Evolutionary conservation across 1,284 basidiomycete genomes (phyloP).

Genomic region (Microstroma glucosiphilum): DNA sequence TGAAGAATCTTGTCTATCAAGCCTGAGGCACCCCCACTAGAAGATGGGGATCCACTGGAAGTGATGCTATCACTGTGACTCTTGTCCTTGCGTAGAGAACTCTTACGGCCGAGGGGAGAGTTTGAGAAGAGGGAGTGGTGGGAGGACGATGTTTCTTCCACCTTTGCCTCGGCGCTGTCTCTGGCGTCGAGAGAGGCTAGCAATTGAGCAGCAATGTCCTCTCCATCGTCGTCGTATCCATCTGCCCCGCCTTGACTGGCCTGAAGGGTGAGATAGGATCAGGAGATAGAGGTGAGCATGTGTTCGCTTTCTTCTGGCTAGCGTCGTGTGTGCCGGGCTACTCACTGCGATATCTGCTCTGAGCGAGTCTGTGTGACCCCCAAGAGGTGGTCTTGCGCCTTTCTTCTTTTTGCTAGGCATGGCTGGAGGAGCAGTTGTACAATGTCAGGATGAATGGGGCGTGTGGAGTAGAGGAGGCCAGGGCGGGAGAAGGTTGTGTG

Average conservation of each 20-base stretch:
- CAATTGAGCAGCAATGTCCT: constrained; percentile 37
- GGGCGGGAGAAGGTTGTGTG: background rate
- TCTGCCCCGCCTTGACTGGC: background rate
- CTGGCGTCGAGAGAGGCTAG: constrained; percentile 34
- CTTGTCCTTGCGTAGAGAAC: background rate
- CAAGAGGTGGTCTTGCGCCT: background rate
- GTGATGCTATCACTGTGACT: background rate
- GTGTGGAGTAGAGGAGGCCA: background rate
- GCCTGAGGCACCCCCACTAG: constrained; percentile 6
- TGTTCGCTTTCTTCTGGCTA: background rate
- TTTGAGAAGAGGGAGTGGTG: background rate
- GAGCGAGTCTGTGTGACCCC: background rate
- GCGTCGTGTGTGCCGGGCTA: background rate
- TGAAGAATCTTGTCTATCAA: constrained; percentile 8
- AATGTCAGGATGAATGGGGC: background rate
- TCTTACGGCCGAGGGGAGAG: background rate
- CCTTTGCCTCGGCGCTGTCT: constrained; percentile 20
- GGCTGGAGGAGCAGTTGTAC: background rate
- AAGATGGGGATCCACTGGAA: background rate
- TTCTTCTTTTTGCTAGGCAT: constrained; percentile 9
- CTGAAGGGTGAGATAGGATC: background rate
- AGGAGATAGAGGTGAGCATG: background rate
- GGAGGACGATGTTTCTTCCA: background rate
- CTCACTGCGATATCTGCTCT: constrained; percentile 7
- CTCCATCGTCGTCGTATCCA: constrained; percentile 20